Percentiles rank a stretch among this genome's conserved stretches.
Conservation (phyloP, 163 green algal species). For the Chlorella variabilis region DNA sequence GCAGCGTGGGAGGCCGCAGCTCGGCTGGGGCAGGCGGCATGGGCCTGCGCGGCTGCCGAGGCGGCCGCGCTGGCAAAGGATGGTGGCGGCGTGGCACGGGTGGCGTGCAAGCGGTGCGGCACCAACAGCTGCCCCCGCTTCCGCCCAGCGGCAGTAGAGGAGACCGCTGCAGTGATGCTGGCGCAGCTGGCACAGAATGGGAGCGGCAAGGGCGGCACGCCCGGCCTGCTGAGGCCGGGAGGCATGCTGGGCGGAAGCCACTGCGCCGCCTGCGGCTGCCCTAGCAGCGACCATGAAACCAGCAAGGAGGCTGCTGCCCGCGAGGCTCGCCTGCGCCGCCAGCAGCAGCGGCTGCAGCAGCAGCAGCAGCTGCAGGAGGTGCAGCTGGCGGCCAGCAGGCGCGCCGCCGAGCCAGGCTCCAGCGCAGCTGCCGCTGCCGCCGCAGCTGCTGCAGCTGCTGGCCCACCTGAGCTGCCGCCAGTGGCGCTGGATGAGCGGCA, state of each 20-base stretch:
- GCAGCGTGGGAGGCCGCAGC: background rate
- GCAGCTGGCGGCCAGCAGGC: background rate
- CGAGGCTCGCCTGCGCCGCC: background rate
- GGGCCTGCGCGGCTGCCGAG: background rate
- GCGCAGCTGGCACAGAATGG: background rate
- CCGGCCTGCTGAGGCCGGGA: background rate
- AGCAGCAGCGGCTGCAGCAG: background rate
- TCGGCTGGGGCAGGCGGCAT: background rate
- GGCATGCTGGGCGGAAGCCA: background rate
- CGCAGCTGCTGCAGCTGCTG: background rate
- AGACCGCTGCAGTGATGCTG: background rate
- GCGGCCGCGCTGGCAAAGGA: slow-evolving; percentile 5
- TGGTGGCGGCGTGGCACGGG: background rate
- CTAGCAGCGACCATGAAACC: slow-evolving; percentile 11
- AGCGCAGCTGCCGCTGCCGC: background rate
- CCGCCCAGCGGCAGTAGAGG: background rate
- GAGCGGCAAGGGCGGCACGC: background rate
- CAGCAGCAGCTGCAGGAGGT: background rate
- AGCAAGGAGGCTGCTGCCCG: background rate
- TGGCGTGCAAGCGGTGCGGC: slow-evolving; percentile 28
- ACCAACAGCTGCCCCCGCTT: background rate
- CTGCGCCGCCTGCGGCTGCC: slow-evolving; percentile 10
- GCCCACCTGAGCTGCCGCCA: background rate
- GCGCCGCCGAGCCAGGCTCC: background rate
- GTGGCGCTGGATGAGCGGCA: background rate